Base-by-base conservation (phyloP, 495 filamentous ascomycete genomes). In the Aspergillus baeticus region DNA sequence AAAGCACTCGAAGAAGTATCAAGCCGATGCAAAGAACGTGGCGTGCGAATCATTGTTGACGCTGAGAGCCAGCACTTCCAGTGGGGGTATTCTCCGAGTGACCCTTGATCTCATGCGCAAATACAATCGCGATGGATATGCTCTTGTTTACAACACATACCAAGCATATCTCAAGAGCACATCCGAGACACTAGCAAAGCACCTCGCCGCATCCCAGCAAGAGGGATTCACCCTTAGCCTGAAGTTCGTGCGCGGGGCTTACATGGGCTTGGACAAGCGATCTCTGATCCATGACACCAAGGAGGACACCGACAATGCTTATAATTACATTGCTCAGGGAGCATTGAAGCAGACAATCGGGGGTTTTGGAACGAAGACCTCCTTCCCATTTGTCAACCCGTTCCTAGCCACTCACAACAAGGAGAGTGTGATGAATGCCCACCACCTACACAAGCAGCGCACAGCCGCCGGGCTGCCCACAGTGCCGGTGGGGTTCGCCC, bases 241-340 rank as follows among this genome's bases (percentile, higher is more conserved):
- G 10, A 97, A 97, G 68, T 78, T 97, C 0, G 92, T 97, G 3
- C 80, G 92, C 15, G 92, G 92, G 13, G 92, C 92, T 2, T 97
- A 96, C 67, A 76, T 97, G 10, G 80, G 79, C n/a, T 79, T 80
- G 2, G 92, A 96, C 66, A 84, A 90, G 0, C 72, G 89, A 2
- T 72, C 87, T 18, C 71, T 90, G 20, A 89, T 96, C 58, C 85
- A 88, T 63, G 84, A 86, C 41, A 90, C 83, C 35, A 93, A 92
- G 69, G 81, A 81, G 41, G 81, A 87, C n/a, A 97, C 92, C 5
- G 84, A 84, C 60, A 55, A 63, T 6, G 73, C 73, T 5, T 90
- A 87, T 64, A 76, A 89, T 51, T 64, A 60, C 2, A 78, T 86
- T 46, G 74, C 79, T 5, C 78, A 79, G 34, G 74, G 69, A n/a